Conservation (phyloP, 148 eudicot genomes). For the Mesembryanthemum crystallinum region DNA sequence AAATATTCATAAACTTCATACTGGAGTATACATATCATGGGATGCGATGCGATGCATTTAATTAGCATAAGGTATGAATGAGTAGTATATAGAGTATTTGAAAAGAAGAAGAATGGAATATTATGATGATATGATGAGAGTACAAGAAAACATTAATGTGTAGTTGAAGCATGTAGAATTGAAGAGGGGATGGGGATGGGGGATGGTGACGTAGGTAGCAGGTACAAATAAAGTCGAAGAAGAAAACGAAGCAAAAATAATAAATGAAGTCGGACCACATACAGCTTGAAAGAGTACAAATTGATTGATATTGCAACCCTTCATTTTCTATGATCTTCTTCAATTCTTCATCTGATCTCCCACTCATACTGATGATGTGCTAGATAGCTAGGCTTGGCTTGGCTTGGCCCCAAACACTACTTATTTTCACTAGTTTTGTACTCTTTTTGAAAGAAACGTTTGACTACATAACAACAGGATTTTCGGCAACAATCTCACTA, state of each 20-base stretch:
- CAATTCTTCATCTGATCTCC: too few relatives aligned
- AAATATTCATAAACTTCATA: too few relatives aligned
- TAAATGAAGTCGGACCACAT: constrained; percentile 29
- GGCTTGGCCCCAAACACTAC: constrained; percentile 2
- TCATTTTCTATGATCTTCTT: constrained; percentile 14
- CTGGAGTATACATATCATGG: too few relatives aligned
- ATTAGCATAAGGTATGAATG: too few relatives aligned
- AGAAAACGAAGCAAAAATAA: not conserved
- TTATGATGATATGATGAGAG: too few relatives aligned
- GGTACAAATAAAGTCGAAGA: too few relatives aligned
- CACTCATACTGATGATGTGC: too few relatives aligned
- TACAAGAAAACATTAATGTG: not conserved
- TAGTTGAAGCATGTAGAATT: constrained; percentile 15
- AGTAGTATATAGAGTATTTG: too few relatives aligned
- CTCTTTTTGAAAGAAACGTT: constrained; percentile 13
- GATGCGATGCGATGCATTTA: too few relatives aligned
- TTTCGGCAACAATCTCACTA: constrained; percentile 4
- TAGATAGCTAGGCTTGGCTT: not conserved
- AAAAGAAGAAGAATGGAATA: too few relatives aligned
- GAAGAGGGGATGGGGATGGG: constrained; percentile 3
- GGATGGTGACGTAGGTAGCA: constrained; percentile 2
- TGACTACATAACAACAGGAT: constrained; percentile 12
- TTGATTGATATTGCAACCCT: not conserved
- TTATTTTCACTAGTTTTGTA: constrained; percentile 6
- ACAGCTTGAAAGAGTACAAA: constrained; percentile 19